Base-by-base conservation (phyloP, 2,329 filamentous ascomycete species). In the Polychaeton citri region DNA sequence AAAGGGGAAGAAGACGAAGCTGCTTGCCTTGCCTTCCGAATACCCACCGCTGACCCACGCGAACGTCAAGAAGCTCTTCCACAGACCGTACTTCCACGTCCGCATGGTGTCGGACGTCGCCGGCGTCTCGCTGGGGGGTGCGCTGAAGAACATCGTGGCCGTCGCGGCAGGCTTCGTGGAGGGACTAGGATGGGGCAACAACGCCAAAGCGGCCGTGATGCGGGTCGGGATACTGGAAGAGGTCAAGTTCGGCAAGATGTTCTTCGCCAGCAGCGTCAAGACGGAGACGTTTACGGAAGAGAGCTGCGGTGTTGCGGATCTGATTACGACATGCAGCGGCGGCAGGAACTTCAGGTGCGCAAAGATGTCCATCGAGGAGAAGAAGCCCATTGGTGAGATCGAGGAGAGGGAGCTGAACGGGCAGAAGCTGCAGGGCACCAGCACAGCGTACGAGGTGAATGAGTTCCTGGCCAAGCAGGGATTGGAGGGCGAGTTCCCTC, bases 191-290 rank as follows among this genome's bases (percentile, higher is more conserved):
- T 98, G 90, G 88, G 90, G 90, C 53, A 87, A 96, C 66, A 98
- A 96, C 50, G 88, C 88, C 46, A 96, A 98, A 66, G 86, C 90
- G n/a, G 90, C 90, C 32, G 79, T 98, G 41, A 96, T 98, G 85
- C 82, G 90, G 30, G 81, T 96, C 15, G 90, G 90, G 6, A 74
- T 98, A 32, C 71, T 95, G 49, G 90, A 98, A 64, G 94, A 95
- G 80, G 85, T 96, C 52, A 81, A 82, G 55, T 98, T 98, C 49
- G 88, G 88, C 45, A 85, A 87, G 59, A 76, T 81, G 50, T 98
- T 96, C 68, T 98, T 96, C 57, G 75, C 76, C 13, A 73, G 87
- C 51, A 83, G 81, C 1, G 79, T 90, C 18, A 73, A 81, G 45
- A 74, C 81, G 7, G 75, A 73, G 38, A 98, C 90, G 0, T 96